Evolutionary conservation across 805 yeast species (phyloP), one percentile per base, ranked within the genome.

Genomic region (Yueomyces sp.): DNA sequence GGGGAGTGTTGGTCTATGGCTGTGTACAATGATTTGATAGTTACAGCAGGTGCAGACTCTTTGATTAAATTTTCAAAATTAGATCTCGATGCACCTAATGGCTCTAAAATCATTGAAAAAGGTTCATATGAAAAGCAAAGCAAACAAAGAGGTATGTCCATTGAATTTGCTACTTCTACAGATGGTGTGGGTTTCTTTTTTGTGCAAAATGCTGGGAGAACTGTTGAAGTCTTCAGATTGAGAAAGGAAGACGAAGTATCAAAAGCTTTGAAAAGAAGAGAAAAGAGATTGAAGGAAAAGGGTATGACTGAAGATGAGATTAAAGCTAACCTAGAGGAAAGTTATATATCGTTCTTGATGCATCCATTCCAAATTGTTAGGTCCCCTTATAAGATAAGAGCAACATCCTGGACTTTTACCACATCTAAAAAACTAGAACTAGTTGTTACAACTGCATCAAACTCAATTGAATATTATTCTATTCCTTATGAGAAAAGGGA

Each of bases 1-100:
- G 88, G 90, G 46, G 97, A 92, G 62, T 85, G 96, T 65, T 92
- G 97, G 97, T 68, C 84, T 3, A 60, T 87, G 54, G 83, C 76
- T 3, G 58, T 77, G 26, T 65, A 68, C 39, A 58, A 61, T 7
- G 60, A 66, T 32, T 49, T 79, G 43, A 65, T 74, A 30, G 62
- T 87, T 26, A 87, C 96, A 1, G 72, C 83, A 30, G 88, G 95
- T 39, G 74, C 77, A 54, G 87, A 85, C 49, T 79, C 83, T 49
- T 94, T 86, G 57, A 72, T 85, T 32, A 85, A 85, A 58, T 70
- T 88, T 6, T 92, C 97, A 97, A 61, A 64, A 28, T 54, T 87
- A n/a, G 77, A 84, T 55, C 58, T 83, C 31, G 55, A 59, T 0
- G 82, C 78, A 44, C 39, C 40, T 28, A 45, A 44, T 42, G 76